phyloP scores from a whole-genome alignment of 306 rosid species.

The Vigna trinervia region DNA sequence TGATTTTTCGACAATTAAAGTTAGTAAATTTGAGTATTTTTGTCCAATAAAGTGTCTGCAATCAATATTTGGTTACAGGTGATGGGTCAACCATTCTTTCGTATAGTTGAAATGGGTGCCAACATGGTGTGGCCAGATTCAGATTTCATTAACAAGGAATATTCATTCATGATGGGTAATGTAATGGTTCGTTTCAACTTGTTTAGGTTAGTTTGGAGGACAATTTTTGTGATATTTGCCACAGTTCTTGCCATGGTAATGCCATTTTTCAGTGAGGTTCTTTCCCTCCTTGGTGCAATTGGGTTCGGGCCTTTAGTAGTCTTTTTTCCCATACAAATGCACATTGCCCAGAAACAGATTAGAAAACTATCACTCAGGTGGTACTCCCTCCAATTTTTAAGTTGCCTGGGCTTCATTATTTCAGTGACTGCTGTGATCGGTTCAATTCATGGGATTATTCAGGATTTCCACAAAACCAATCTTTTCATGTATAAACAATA shows the following conservation, averaged over 20 bases:
- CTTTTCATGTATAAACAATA: constrained; percentile 52
- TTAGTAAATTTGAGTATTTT: not conserved
- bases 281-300: constrained; percentile 69
- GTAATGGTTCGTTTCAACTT: constrained; percentile 46
- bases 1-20: not conserved
- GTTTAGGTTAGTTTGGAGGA: constrained; percentile 74
- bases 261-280: constrained; percentile 71
- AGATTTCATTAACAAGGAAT: constrained; percentile 53
- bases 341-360: constrained; percentile 59
- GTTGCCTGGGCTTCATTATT: constrained; percentile 51
- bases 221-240: constrained; percentile 51
- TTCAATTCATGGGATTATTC: constrained; percentile 54
- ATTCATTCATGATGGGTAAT: constrained; percentile 31
- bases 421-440: constrained; percentile 57
- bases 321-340: constrained; percentile 75
- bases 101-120: constrained; percentile 59
- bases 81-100: constrained; percentile 61
- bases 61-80: constrained; percentile 48
- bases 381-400: constrained; percentile 62
- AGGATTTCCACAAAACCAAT: constrained; percentile 52
- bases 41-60: not conserved
- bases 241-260: constrained; percentile 59
- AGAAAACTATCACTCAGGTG: constrained; percentile 48
- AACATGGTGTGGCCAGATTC: constrained; percentile 60
- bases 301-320: constrained; percentile 73